phyloP scores from a whole-genome alignment of 192 early-diverging fungal species.

The Coemansia sp. region DNA sequence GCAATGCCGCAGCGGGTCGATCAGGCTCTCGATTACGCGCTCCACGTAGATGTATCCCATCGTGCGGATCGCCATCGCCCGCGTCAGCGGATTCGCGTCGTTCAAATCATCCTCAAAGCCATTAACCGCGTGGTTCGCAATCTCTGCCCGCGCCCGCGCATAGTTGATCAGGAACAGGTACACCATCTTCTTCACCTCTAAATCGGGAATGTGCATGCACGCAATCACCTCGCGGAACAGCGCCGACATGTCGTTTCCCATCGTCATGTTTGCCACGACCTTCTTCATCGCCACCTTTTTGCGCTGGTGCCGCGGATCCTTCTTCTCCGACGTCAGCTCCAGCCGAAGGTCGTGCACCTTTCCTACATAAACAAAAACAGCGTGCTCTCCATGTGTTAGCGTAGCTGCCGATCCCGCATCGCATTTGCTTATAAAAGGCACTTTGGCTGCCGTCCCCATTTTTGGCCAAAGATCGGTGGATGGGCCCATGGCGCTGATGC shows the following conservation, averaged over 20 bases:
- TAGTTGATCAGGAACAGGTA: constrained; percentile 99
- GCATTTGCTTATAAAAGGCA: not conserved
- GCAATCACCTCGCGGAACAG: constrained; percentile 90
- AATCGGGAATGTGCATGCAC: constrained; percentile 89
- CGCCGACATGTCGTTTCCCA: constrained; percentile 99
- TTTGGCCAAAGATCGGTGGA: not conserved
- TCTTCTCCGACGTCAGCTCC: constrained; percentile 84
- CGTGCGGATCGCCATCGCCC: constrained; percentile 94
- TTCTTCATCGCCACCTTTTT: constrained; percentile 88
- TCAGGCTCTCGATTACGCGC: constrained; percentile 90
- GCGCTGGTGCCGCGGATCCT: constrained; percentile 74
- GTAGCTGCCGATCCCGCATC: not conserved
- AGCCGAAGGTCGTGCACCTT: constrained; percentile 87
- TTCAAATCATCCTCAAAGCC: constrained; percentile 98
- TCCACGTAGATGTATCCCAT: constrained; percentile 98
- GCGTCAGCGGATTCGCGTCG: constrained; percentile 90
- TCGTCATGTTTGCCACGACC: constrained; percentile 99
- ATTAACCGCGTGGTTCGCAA: constrained; percentile 95
- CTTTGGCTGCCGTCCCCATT: not conserved
- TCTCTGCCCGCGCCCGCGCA: constrained; percentile 92
- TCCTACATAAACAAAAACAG: constrained; percentile 50
- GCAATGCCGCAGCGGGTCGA: constrained; percentile 88
- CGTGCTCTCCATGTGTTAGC: constrained; percentile 3
- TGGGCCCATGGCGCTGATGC: not conserved
- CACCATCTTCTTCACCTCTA: constrained; percentile 97